Percentiles rank a stretch among this genome's conserved stretches.
phyloP scores from a whole-genome alignment of 2,329 filamentous ascomycete species.

The Fusarium praegraminearum region DNA sequence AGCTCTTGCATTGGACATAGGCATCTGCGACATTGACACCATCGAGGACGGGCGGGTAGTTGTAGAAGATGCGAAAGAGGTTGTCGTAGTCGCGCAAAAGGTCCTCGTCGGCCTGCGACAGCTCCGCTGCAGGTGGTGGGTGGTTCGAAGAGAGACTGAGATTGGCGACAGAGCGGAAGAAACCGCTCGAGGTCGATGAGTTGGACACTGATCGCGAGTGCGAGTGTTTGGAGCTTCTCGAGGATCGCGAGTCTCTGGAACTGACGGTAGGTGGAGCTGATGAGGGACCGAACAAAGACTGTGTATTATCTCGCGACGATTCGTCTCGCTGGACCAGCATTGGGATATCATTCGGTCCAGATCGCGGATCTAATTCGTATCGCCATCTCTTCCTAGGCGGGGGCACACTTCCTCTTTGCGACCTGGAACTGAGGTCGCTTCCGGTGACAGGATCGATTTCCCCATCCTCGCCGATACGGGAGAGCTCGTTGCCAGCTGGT shows the following conservation, averaged over 20 bases:
- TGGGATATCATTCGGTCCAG: conserved; percentile 79
- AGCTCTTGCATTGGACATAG: conserved; percentile 92
- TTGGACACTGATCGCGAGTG: conserved; percentile 65
- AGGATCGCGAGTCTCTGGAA: conserved; percentile 59
- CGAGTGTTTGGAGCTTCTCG: conserved; percentile 41
- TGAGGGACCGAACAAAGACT: conserved; percentile 52
- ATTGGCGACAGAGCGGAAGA: conserved; percentile 90
- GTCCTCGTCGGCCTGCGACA: conserved; percentile 75
- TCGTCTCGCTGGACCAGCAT: conserved; percentile 87
- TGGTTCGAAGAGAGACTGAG: conserved; percentile 66
- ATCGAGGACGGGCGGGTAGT: conserved; percentile 85
- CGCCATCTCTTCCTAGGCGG: conserved; percentile 74
- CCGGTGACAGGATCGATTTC: conserved; percentile 40
- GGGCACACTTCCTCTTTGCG: conserved; percentile 21
- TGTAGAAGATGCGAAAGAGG: conserved; percentile 95
- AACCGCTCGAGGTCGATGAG: conserved; percentile 60
- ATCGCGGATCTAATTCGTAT: conserved; percentile 86
- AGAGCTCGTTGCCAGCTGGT: conserved; percentile 59
- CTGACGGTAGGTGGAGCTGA: conserved; percentile 39
- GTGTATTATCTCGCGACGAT: conserved; percentile 34
- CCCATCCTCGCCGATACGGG: conserved; percentile 64
- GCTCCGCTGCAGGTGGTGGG: conserved; percentile 57
- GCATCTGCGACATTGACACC: conserved; percentile 89
- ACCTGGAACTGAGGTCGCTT: conserved; percentile 39
- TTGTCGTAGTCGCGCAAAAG: conserved; percentile 94